Evolutionary conservation across 495 filamentous ascomycete species (phyloP).

Genomic region (Daldinia concentrica): DNA sequence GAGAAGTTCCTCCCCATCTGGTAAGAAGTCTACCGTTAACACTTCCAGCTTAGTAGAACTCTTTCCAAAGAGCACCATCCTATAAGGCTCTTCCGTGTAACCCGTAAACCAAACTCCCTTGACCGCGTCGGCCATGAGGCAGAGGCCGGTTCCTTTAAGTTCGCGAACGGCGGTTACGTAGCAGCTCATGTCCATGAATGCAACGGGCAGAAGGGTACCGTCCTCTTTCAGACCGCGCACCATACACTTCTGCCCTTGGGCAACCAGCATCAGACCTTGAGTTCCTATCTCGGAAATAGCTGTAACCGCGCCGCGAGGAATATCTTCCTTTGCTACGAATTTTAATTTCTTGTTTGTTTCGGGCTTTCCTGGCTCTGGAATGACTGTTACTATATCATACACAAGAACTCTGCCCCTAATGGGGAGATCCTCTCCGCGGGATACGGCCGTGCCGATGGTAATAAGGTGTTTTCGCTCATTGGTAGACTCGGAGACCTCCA

Average conservation of each 20-base stretch:
- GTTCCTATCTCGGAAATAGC: conserved; percentile 87
- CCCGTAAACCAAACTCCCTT: conserved; percentile 96
- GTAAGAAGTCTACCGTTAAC: conserved; percentile 85
- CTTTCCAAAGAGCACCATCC: conserved; percentile 93
- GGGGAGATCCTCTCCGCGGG: conserved; percentile 87
- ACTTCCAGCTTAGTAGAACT: conserved; percentile 78
- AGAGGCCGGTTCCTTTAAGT: conserved; percentile 82
- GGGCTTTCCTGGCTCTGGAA: conserved; percentile 84
- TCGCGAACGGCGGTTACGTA: conserved; percentile 85
- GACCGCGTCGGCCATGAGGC: conserved; percentile 84
- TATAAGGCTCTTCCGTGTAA: conserved; percentile 94
- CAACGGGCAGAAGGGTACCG: conserved; percentile 86
- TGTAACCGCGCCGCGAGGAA: conserved; percentile 89
- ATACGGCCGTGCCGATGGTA: conserved; percentile 83
- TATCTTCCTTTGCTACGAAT: conserved; percentile 85
- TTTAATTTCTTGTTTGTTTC: conserved; percentile 87
- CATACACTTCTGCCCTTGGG: conserved; percentile 97
- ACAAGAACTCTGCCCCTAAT: conserved; percentile 88
- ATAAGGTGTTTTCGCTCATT: conserved; percentile 84
- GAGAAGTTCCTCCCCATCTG: conserved; percentile 82
- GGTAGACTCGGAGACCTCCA: conserved; percentile 90
- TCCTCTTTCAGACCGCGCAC: conserved; percentile 96
- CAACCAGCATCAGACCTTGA: conserved; percentile 88
- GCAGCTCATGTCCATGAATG: conserved; percentile 97
- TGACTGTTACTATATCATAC: conserved; percentile 89